Evolutionary conservation across 495 filamentous ascomycete genomes (phyloP), one percentile per base, ranked within the genome.

Genomic region (Parachaetomium inaequale): DNA sequence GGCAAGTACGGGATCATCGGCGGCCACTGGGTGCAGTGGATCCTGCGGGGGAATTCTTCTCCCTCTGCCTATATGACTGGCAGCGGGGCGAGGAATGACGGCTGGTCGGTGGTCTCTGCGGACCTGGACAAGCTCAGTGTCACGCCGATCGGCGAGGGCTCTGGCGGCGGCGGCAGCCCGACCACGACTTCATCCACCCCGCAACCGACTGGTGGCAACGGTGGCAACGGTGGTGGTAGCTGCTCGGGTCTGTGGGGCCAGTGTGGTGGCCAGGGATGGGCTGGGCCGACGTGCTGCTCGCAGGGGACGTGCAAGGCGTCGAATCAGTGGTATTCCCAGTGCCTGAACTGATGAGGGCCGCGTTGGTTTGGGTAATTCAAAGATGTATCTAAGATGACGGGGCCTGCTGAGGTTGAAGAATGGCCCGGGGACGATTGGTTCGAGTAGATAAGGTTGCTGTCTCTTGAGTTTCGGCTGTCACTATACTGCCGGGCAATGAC

Each of bases 251-350:
- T 67, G 1, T 74, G 62, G 43, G 70, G 67, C 4, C 71, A 72
- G 62, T 75, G 73, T 58, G 73, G 73, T 17, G 73, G 73, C 6
- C 58, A 36, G 19, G 70, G 68, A 3, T 74, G 61, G 62, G 63
- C 58, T 0, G 73, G 73, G 1, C 45, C 72, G 5, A 73, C 58
- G 7, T 72, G 70, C 59, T 73, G 68, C 56, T 55, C 58, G 2
- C 50, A 59, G 47, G 67, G 70, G 28, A 69, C 70, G 11, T 75
- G 73, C 66, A 61, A 66, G 64, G 57, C 57, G 0, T 42, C 57
- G 7, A 74, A 74, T 46, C 46, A 54, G 45, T 75, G 65, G 43
- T 74, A 74, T 31, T 74, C 72, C 36, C 72, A 74, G 63, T 75
- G 72, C 62, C 58, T 82, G 43, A 64, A 64, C 59, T 65, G 43